Conservation (phyloP, 2,329 filamentous ascomycete species). For the Cercospora sp. region DNA sequence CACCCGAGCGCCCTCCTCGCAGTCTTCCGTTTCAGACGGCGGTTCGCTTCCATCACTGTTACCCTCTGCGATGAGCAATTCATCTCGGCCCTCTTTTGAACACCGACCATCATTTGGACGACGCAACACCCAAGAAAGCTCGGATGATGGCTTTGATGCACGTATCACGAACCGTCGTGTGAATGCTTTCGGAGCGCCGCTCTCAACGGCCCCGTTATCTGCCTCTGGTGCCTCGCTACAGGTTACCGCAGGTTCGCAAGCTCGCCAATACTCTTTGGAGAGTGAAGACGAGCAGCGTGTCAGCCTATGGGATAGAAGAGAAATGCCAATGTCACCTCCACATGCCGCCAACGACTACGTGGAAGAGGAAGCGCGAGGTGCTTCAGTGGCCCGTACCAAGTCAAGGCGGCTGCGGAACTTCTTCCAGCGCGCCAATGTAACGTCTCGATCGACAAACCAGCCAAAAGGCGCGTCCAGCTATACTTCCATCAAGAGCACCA, state of each 20-base stretch:
- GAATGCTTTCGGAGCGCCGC: slow-evolving; percentile 6
- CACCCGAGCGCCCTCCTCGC: slow-evolving; percentile 24
- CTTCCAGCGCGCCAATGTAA: slow-evolving; percentile 54
- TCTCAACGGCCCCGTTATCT: not conserved
- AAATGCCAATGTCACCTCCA: not conserved
- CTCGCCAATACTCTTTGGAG: not conserved
- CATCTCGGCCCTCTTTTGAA: slow-evolving; percentile 14
- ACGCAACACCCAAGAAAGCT: slow-evolving; percentile 29
- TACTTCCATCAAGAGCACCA: slow-evolving; percentile 13
- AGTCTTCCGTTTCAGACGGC: slow-evolving; percentile 28
- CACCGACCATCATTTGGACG: slow-evolving; percentile 22
- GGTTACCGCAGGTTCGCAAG: not conserved
- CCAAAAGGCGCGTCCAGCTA: slow-evolving; percentile 19
- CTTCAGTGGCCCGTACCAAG: slow-evolving; percentile 33
- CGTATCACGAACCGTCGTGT: slow-evolving; percentile 21
- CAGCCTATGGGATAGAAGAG: not conserved
- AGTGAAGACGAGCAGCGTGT: not conserved
- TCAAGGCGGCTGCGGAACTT: slow-evolving; percentile 58
- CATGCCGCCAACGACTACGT: not conserved
- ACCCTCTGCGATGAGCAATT: slow-evolving; percentile 34
- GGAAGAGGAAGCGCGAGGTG: not conserved
- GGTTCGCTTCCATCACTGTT: slow-evolving; percentile 31
- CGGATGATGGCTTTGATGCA: slow-evolving; percentile 29
- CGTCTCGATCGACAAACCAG: slow-evolving; percentile 41
- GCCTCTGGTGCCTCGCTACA: not conserved